Evolutionary conservation across 2,329 filamentous ascomycete species (phyloP).

Genomic region (Podosphaera fusca): DNA sequence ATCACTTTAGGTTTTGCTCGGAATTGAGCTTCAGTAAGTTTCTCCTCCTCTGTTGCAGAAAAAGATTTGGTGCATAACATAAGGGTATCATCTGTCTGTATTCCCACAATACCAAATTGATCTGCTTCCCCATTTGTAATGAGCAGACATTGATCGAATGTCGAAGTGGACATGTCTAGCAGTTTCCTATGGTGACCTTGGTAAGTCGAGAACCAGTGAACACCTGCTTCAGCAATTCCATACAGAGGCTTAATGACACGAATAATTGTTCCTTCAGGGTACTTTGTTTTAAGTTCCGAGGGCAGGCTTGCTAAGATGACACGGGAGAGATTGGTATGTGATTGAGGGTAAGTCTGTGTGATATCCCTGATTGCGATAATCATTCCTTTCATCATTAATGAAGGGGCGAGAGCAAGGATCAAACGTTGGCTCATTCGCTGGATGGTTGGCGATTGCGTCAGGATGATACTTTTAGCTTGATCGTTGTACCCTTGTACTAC

Average conservation of each 20-base stretch:
- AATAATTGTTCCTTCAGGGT: neutral
- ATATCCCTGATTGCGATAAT: constrained; percentile 1
- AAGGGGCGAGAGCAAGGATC: constrained; percentile 1
- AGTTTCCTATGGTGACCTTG: constrained; percentile 1
- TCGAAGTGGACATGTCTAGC: too few relatives aligned
- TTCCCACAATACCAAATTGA: constrained; percentile 1
- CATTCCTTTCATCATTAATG: neutral
- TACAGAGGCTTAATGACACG: neutral
- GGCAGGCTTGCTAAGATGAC: neutral
- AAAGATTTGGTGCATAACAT: neutral
- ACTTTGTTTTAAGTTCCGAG: neutral
- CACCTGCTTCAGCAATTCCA: neutral
- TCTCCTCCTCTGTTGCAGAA: neutral
- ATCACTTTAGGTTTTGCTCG: neutral
- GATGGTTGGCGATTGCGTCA: constrained; percentile 5
- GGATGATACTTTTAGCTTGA: constrained; percentile 2
- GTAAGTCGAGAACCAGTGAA: constrained; percentile 1
- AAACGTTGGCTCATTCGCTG: constrained; percentile 3
- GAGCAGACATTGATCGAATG: too few relatives aligned
- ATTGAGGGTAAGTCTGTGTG: neutral
- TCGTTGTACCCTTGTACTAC: constrained; percentile 4
- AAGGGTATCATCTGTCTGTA: constrained; percentile 3
- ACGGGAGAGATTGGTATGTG: neutral
- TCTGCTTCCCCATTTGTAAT: neutral
- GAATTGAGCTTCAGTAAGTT: neutral